These are phyloP conservation scores for Pulicaria dysenterica DNA, from an alignment of 129 eudicot species.

Conservation along the genomic window DNA sequence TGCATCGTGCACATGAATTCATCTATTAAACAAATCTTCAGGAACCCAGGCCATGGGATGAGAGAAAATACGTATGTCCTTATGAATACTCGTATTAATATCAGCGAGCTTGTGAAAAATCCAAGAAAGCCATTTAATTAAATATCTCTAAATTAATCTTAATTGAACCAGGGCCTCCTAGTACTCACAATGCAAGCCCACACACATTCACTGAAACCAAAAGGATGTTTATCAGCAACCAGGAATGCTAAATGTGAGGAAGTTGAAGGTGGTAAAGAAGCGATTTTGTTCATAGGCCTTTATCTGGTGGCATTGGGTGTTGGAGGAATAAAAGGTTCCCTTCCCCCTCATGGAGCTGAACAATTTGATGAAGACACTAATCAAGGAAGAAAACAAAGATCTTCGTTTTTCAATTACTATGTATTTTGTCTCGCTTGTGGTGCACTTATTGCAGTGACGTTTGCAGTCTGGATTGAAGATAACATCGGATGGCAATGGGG, in stretches of 20 bases:
- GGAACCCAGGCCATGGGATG: conserved; percentile 1
- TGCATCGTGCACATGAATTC: neutral
- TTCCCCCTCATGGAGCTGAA: conserved; percentile 92
- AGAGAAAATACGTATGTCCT: neutral
- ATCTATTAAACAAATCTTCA: neutral
- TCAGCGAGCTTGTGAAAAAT: too few species aligned
- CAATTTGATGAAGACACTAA: conserved; percentile 73
- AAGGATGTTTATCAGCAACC: conserved; percentile 53
- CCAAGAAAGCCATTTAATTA: neutral
- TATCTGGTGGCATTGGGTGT: conserved; percentile 86
- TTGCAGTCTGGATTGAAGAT: conserved; percentile 88
- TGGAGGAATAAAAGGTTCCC: conserved; percentile 94
- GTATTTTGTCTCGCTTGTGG: conserved; percentile 86
- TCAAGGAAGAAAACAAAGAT: conserved; percentile 76
- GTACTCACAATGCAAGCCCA: conserved; percentile 79
- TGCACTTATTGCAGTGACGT: conserved; percentile 84
- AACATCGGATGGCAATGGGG: conserved; percentile 96
- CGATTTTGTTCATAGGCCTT: conserved; percentile 65
- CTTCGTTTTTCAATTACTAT: conserved; percentile 78
- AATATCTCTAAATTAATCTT: conserved; percentile 4
- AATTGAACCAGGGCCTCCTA: conserved; percentile 61
- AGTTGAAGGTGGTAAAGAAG: conserved; percentile 51
- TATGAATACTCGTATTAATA: too few species aligned
- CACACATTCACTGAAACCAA: conserved; percentile 48
- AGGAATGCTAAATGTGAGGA: conserved; percentile 56